Evolutionary conservation across 768 basidiomycete species (phyloP).

Genomic region (Paxillus involutus): DNA sequence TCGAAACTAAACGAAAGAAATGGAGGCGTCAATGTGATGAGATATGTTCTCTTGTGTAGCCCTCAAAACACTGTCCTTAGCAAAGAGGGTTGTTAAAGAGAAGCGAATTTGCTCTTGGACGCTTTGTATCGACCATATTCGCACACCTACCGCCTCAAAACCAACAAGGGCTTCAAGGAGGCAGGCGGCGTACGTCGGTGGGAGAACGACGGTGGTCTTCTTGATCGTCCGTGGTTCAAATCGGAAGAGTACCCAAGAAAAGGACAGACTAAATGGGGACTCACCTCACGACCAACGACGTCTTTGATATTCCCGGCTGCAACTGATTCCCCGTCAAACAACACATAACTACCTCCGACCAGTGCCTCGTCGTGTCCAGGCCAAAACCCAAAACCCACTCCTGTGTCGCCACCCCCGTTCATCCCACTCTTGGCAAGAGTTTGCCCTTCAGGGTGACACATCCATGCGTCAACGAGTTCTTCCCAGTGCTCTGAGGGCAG

Average conservation of each 20-base stretch:
- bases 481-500: constrained; percentile 97
- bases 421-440: constrained; percentile 57
- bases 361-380: constrained; percentile 70
- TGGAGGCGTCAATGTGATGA: constrained; percentile 7
- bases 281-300: constrained; percentile 41
- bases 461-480: constrained; percentile 96
- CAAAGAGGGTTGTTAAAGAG: constrained; percentile 88
- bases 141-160: constrained; percentile 34
- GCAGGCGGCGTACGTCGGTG: constrained; percentile 49
- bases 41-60: constrained; percentile 91
- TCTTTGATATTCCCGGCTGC: constrained; percentile 33
- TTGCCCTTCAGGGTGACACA: constrained; percentile 89
- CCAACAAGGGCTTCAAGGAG: constrained; percentile 59
- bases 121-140: constrained; percentile 87
- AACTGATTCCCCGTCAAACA: constrained; percentile 67
- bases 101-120: constrained; percentile 70
- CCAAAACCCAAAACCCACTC: constrained; percentile 64
- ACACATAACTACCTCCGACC: constrained; percentile 87
- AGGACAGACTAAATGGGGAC: constrained; percentile 32
- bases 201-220: constrained; percentile 86
- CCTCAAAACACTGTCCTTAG: constrained; percentile 68
- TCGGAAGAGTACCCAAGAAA: neutral
- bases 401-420: constrained; percentile 22
- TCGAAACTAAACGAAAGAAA: neutral
- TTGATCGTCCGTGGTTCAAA: constrained; percentile 63